phyloP scores from a whole-genome alignment of 192 early-diverging fungal genomes.

The Glomus cerebriforme region DNA sequence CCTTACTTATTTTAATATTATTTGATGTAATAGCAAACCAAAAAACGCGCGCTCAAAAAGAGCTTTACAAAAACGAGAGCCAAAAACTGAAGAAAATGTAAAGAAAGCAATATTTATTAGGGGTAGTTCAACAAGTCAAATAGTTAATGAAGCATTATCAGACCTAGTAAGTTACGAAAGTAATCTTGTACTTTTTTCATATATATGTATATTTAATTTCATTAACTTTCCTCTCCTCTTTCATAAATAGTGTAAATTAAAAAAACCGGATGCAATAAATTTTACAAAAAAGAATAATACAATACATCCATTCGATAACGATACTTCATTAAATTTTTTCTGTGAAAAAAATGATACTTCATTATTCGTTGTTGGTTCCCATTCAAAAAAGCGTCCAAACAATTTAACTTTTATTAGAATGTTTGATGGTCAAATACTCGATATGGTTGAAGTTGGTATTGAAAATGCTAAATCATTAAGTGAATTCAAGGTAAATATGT shows the following conservation, averaged over 20 bases:
- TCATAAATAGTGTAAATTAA: slow-evolving; percentile 70
- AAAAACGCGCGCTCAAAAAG: slow-evolving; percentile 89
- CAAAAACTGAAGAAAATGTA: slow-evolving; percentile 87
- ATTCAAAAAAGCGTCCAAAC: slow-evolving; percentile 96
- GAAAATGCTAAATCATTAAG: slow-evolving; percentile 68
- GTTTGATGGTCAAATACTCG: slow-evolving; percentile 92
- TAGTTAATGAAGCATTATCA: slow-evolving; percentile 80
- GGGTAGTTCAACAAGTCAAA: slow-evolving; percentile 82
- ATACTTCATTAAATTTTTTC: slow-evolving; percentile 88
- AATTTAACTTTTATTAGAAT: slow-evolving; percentile 89
- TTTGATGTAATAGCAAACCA: slow-evolving; percentile 61
- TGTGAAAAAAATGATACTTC: slow-evolving; percentile 95
- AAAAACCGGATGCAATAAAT: slow-evolving; percentile 85
- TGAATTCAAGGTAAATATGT: slow-evolving; percentile 59
- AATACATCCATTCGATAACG: slow-evolving; percentile 95
- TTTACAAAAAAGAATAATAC: slow-evolving; percentile 91
- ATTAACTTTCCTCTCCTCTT: not conserved
- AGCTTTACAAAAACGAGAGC: slow-evolving; percentile 81
- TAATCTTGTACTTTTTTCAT: not conserved
- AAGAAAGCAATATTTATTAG: slow-evolving; percentile 91
- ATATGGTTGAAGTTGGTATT: slow-evolving; percentile 94
- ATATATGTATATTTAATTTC: not conserved
- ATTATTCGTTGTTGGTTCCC: slow-evolving; percentile 85
- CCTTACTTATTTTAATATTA: not conserved
- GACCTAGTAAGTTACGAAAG: slow-evolving; percentile 71